Evolutionary conservation across 1,139 yeast species (phyloP), one percentile per base, ranked within the genome.

Genomic region (Pichia norvegensis): DNA sequence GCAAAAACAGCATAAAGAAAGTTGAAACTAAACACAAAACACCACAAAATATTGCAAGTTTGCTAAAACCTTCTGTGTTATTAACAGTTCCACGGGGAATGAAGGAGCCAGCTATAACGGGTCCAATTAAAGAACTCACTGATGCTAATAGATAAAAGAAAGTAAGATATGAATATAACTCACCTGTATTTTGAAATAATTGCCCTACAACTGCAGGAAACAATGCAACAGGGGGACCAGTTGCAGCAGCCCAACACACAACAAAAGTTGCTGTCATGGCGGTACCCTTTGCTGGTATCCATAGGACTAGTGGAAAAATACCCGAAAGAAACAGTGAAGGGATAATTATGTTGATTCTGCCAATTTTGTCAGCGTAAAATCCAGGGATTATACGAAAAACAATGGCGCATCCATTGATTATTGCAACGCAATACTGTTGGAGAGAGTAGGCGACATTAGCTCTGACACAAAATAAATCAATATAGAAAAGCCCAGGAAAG

Each of bases 321-420:
- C 76, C 76, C 45, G 68, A 64, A 25, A 65, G 44, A 41, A 55
- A 35, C 50, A 64, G 67, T 22, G 61, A 63, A 1, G 70, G 67
- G 3, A 67, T 53, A 7, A 72, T 51, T 14, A 71, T 61, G 40
- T 76, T 74, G 25, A 71, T 52, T 6, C 77, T 64, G 0, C 83
- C 83, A 37, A 62, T 50, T 21, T 55, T 59, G 56, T 74, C 80
- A 4, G 76, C 72, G 3, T 69, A 8, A 33, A 65, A 59, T 5
- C 79, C 79, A 9, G 79, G 74, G 0, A 72, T 13, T 1, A 78
- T 66, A 39, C 83, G 65, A 3, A 82, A 82, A 19, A 74, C 33
- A 9, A 52, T 40, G 2, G 62, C 55, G 22, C 55, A 46, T 2
- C 59, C 78, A 42, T 75, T 70, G 27, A 75, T 67, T n/a, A 78